phyloP scores from a whole-genome alignment of 2,329 filamentous ascomycete genomes.

The Sarocladium brachiariae region DNA sequence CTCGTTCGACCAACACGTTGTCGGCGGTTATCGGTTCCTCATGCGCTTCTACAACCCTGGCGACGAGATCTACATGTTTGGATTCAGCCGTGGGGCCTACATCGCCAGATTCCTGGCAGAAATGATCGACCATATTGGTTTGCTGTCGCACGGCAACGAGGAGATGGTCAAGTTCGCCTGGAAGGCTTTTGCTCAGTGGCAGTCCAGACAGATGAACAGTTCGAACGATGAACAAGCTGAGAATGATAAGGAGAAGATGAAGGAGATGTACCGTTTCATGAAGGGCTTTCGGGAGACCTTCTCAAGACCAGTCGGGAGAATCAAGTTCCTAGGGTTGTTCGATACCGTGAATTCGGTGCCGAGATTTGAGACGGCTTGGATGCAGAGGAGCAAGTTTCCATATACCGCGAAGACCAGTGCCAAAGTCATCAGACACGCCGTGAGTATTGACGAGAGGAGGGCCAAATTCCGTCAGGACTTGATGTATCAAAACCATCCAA shows the following conservation, averaged over 20 bases:
- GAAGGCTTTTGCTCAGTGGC: slow-evolving; percentile 73
- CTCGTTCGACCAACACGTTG: slow-evolving; percentile 76
- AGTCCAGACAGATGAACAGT: slow-evolving; percentile 44
- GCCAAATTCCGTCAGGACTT: slow-evolving; percentile 68
- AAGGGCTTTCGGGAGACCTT: slow-evolving; percentile 77
- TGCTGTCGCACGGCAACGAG: slow-evolving; percentile 75
- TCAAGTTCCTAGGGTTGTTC: slow-evolving; percentile 72
- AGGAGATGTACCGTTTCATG: slow-evolving; percentile 67
- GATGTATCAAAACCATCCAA: slow-evolving; percentile 44
- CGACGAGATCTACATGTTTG: slow-evolving; percentile 65
- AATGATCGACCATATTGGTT: slow-evolving; percentile 77
- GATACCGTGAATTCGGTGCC: slow-evolving; percentile 79
- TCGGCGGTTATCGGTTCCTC: slow-evolving; percentile 73
- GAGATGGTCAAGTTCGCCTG: slow-evolving; percentile 80
- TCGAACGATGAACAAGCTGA: slow-evolving; percentile 20
- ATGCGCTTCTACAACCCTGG: slow-evolving; percentile 64
- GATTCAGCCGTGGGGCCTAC: slow-evolving; percentile 67
- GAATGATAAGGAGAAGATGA: slow-evolving; percentile 25
- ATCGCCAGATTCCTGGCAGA: slow-evolving; percentile 71
- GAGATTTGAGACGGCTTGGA: slow-evolving; percentile 67
- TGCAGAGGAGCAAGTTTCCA: slow-evolving; percentile 72
- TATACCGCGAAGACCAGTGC: slow-evolving; percentile 54
- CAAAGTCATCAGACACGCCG: slow-evolving; percentile 60
- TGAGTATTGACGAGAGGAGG: slow-evolving; percentile 63
- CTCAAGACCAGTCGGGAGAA: slow-evolving; percentile 64